Conservation (phyloP, 129 eudicot species). For the Glebionis coronaria region DNA sequence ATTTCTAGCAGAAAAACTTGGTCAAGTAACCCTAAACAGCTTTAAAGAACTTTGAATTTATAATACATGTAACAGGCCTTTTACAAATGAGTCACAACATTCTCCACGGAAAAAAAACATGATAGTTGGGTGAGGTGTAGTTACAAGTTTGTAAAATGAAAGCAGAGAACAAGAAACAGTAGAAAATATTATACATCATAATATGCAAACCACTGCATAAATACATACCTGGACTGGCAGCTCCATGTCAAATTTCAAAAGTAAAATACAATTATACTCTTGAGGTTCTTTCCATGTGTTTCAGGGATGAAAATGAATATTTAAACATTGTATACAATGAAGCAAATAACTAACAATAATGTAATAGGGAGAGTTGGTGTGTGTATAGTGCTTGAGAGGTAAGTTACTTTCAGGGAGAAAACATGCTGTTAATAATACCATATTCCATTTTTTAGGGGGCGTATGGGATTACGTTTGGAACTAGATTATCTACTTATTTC, state of each 20-base stretch:
- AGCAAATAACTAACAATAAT: no score
- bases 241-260: background rate
- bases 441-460: no score
- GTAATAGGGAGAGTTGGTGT: no score
- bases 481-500: no score
- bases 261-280: background rate
- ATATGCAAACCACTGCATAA: slow-evolving; percentile 9
- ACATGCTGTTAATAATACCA: no score
- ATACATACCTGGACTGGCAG: slow-evolving; percentile 3
- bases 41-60: slow-evolving; percentile 2
- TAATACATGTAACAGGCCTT: background rate
- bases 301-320: no score
- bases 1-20: slow-evolving; percentile 16
- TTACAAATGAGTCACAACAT: background rate
- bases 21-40: slow-evolving; percentile 1
- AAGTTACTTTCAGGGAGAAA: no score
- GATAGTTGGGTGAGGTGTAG: background rate
- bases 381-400: no score
- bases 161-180: background rate
- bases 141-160: background rate
- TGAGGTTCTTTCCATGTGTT: background rate
- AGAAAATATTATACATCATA: background rate
- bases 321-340: no score
- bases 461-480: no score
- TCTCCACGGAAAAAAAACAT: background rate